These are phyloP conservation scores for Cenchrus fungigraminus DNA, from an alignment of 176 grass and related monocot species.

Conservation along the genomic window DNA sequence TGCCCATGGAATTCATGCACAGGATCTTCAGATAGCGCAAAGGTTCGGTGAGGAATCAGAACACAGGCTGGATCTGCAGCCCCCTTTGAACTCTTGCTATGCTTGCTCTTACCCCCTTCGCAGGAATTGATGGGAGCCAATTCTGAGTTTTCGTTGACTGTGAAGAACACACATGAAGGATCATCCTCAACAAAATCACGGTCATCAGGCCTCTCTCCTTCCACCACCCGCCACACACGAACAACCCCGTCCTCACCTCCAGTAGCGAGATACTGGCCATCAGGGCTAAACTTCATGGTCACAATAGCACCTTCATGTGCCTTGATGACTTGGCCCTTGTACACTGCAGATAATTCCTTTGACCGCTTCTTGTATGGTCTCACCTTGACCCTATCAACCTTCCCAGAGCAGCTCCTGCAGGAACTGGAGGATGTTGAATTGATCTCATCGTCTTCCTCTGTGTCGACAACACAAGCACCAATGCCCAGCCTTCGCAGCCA, in stretches of 20 bases:
- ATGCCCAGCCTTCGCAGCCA: slow-evolving; percentile 83
- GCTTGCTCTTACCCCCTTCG: slow-evolving; percentile 60
- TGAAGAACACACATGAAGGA: slow-evolving; percentile 76
- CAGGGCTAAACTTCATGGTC: slow-evolving; percentile 81
- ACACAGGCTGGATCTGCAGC: slow-evolving; percentile 65
- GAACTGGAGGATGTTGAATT: slow-evolving; percentile 54
- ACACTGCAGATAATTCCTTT: slow-evolving; percentile 80
- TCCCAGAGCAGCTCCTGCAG: slow-evolving; percentile 33
- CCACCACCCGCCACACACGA: slow-evolving; percentile 73
- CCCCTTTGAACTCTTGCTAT: slow-evolving; percentile 48
- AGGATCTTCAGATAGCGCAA: slow-evolving; percentile 63
- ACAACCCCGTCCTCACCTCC: slow-evolving; percentile 86
- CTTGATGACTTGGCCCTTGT: slow-evolving; percentile 81
- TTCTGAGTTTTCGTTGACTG: slow-evolving; percentile 67
- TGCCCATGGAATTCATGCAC: slow-evolving; percentile 81
- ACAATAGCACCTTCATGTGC: slow-evolving; percentile 75
- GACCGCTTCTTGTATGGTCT: slow-evolving; percentile 64
- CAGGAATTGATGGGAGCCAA: slow-evolving; percentile 52
- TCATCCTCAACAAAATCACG: slow-evolving; percentile 59
- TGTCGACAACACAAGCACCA: slow-evolving; percentile 45
- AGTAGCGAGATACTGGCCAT: slow-evolving; percentile 74
- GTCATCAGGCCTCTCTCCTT: slow-evolving; percentile 50
- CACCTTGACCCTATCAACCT: slow-evolving; percentile 60
- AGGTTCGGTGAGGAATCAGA: slow-evolving; percentile 70
- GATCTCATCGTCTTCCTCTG: slow-evolving; percentile 42